Evolutionary conservation across 768 basidiomycete species (phyloP).

Genomic region (Neoboletus brunneissimus): DNA sequence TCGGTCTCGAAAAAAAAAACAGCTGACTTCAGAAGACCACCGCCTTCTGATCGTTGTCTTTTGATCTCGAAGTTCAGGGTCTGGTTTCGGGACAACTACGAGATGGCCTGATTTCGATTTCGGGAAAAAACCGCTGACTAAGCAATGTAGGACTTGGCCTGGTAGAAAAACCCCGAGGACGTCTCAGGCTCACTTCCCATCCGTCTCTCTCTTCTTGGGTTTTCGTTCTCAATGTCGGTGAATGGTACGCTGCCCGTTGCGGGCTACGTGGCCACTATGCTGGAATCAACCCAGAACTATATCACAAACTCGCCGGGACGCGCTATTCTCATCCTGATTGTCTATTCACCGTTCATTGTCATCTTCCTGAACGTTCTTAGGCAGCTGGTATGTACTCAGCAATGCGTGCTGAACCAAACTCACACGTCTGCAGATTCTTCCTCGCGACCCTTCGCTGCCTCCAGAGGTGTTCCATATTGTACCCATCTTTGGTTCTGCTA

Average conservation of each 20-base stretch:
- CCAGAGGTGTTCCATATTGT: conserved; percentile 93
- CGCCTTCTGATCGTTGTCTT: too few relatives aligned
- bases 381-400: conserved; percentile 60
- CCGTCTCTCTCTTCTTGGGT: neutral
- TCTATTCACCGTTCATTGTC: conserved; percentile 67
- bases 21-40: too few relatives aligned
- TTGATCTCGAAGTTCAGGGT: too few relatives aligned
- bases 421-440: conserved; percentile 50
- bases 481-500: conserved; percentile 87
- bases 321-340: conserved; percentile 39
- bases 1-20: neutral
- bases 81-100: too few relatives aligned
- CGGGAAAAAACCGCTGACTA: conserved; percentile 22
- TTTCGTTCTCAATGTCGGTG: conserved; percentile 24
- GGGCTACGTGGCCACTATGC: conserved; percentile 25
- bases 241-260: conserved; percentile 18
- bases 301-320: conserved; percentile 25
- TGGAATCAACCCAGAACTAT: conserved; percentile 21
- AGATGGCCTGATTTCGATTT: conserved; percentile 17
- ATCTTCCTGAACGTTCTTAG: conserved; percentile 72
- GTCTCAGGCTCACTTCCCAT: neutral
- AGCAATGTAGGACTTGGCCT: conserved; percentile 1
- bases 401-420: neutral
- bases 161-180: conserved; percentile 7
- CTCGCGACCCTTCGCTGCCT: conserved; percentile 68